Percentiles rank a stretch among this genome's conserved stretches.
Evolutionary conservation across 2,329 filamentous ascomycete species (phyloP).

Genomic region (Colletotrichum lupini): DNA sequence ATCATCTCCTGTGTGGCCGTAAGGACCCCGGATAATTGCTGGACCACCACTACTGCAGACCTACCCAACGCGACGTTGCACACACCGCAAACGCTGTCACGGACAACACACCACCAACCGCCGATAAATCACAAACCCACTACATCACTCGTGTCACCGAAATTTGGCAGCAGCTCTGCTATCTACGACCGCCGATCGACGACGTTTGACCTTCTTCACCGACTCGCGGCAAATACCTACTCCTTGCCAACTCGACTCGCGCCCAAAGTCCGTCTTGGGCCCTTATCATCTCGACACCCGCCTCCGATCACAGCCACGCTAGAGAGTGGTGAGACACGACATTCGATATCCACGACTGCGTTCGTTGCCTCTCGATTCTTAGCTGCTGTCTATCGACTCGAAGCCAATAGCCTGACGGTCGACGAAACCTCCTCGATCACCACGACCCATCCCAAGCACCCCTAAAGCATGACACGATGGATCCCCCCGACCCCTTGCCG

Average conservation of each 20-base stretch:
- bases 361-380: not conserved
- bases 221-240: not conserved
- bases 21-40: not conserved
- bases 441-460: not conserved
- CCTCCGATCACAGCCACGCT: not conserved
- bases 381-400: not conserved
- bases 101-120: conserved; percentile 20
- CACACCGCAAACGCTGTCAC: not conserved
- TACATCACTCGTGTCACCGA: not conserved
- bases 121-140: not conserved
- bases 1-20: no score
- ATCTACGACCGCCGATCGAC: not conserved
- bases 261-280: not conserved
- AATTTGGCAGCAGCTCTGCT: not conserved
- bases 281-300: not conserved
- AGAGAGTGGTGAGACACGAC: not conserved
- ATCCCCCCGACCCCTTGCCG: conserved; percentile 32
- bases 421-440: conserved; percentile 10
- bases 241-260: no score
- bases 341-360: not conserved
- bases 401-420: not conserved
- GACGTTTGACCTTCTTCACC: not conserved
- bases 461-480: conserved; percentile 25
- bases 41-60: conserved; percentile 10
- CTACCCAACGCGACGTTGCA: conserved; percentile 24